A percentile compares a stretch with the other conserved stretches of the same genome.
phyloP scores from a whole-genome alignment of 2,329 filamentous ascomycete species.

The Fulvia fulva region DNA sequence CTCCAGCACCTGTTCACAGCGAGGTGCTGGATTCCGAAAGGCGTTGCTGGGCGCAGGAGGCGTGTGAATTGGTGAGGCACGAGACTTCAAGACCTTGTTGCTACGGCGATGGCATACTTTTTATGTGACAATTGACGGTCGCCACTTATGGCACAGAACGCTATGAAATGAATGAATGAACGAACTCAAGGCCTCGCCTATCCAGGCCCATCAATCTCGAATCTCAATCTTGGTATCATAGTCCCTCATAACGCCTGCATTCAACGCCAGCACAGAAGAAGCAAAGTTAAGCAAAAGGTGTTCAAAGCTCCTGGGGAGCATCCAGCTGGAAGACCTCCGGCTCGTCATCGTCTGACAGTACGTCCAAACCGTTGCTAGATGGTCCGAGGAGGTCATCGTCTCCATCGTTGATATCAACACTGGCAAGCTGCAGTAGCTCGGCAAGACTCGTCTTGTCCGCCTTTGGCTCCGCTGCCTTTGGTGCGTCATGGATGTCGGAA shows the following conservation, averaged over 20 bases:
- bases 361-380: neutral
- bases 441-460: slow-evolving; percentile 20
- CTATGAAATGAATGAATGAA: neutral
- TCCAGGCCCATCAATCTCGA: neutral
- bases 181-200: neutral
- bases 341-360: slow-evolving; percentile 11
- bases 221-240: neutral
- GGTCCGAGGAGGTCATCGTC: slow-evolving; percentile 9
- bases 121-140: too few species aligned
- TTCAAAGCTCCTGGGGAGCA: slow-evolving; percentile 14
- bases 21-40: too few species aligned
- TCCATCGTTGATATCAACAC: slow-evolving; percentile 18
- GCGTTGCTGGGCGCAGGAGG: too few species aligned
- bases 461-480: slow-evolving; percentile 2
- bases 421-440: slow-evolving; percentile 24
- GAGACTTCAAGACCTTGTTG: too few species aligned
- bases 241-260: neutral
- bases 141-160: neutral
- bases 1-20: too few species aligned
- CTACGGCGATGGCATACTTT: too few species aligned
- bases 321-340: slow-evolving; percentile 22
- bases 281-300: neutral
- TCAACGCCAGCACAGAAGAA: neutral
- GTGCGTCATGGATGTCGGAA: slow-evolving; percentile 18
- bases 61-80: too few species aligned